A percentile compares a stretch with the other conserved stretches of the same genome.
Conservation (phyloP, 768 basidiomycete genomes). For the Rhizopogon sp. region DNA sequence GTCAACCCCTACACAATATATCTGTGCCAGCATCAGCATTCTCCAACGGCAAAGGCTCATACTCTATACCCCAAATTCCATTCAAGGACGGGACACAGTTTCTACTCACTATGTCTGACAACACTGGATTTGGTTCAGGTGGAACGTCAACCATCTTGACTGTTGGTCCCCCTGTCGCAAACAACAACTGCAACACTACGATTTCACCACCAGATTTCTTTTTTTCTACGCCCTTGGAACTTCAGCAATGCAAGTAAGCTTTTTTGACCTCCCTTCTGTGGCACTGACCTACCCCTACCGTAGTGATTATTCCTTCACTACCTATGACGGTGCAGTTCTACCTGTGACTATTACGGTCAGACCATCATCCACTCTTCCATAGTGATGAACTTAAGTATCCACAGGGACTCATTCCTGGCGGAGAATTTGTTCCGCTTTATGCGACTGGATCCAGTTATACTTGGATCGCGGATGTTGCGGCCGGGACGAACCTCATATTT, state of each 20-base stretch:
- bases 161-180: slow-evolving; percentile 40
- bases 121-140: slow-evolving; percentile 62
- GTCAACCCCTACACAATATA: slow-evolving; percentile 30
- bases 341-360: slow-evolving; percentile 53
- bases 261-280: neutral
- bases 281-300: slow-evolving; percentile 2
- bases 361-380: neutral
- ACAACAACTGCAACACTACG: slow-evolving; percentile 42
- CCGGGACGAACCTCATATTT: slow-evolving; percentile 56
- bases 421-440: slow-evolving; percentile 42
- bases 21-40: slow-evolving; percentile 51
- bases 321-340: slow-evolving; percentile 38
- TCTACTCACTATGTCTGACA: slow-evolving; percentile 67
- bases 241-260: slow-evolving; percentile 58
- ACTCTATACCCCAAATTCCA: slow-evolving; percentile 37
- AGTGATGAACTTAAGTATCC: neutral
- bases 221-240: slow-evolving; percentile 44
- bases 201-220: slow-evolving; percentile 38
- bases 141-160: slow-evolving; percentile 47
- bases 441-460: slow-evolving; percentile 28
- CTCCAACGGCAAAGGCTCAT: slow-evolving; percentile 49
- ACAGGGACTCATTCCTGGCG: slow-evolving; percentile 62
- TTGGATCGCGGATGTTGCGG: slow-evolving; percentile 58
- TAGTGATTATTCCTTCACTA: slow-evolving; percentile 44
- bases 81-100: slow-evolving; percentile 35